Evolutionary conservation across 371 early-diverging fungal species (phyloP).

Genomic region (Haplosporangium sp.): DNA sequence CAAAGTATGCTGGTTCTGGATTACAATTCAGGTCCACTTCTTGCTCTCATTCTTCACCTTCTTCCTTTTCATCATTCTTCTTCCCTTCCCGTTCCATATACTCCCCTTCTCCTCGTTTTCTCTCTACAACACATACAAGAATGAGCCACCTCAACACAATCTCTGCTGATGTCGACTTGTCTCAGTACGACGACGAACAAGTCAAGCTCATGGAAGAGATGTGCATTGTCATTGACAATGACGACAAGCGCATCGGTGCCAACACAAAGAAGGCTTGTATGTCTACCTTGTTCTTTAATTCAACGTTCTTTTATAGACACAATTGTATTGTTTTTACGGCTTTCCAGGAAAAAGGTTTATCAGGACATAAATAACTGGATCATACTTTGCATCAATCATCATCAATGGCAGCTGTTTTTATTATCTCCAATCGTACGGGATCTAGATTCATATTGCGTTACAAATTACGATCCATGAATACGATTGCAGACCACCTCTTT

Average conservation of each 20-base stretch:
- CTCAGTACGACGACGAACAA: slow-evolving; percentile 85
- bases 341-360: too few species aligned
- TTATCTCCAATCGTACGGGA: background rate
- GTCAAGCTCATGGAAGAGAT: slow-evolving; percentile 95
- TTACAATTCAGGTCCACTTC: background rate
- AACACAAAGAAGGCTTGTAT: slow-evolving; percentile 93
- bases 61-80: background rate
- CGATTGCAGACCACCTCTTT: too few species aligned
- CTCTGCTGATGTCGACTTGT: slow-evolving; percentile 71
- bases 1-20: background rate
- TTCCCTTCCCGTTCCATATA: slow-evolving; percentile 2
- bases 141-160: slow-evolving; percentile 56
- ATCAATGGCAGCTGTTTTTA: too few species aligned
- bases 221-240: slow-evolving; percentile 93
- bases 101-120: background rate
- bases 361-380: too few species aligned
- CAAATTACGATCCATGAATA: too few species aligned
- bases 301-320: background rate
- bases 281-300: slow-evolving; percentile 27
- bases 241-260: slow-evolving; percentile 88
- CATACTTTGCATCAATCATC: too few species aligned
- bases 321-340: too few species aligned
- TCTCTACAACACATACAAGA: slow-evolving; percentile 1
- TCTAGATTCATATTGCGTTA: background rate
- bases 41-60: slow-evolving; percentile 1